Evolutionary conservation across 495 filamentous ascomycete genomes (phyloP), one percentile per base, ranked within the genome.

Genomic region (Pyrenula aspistea): DNA sequence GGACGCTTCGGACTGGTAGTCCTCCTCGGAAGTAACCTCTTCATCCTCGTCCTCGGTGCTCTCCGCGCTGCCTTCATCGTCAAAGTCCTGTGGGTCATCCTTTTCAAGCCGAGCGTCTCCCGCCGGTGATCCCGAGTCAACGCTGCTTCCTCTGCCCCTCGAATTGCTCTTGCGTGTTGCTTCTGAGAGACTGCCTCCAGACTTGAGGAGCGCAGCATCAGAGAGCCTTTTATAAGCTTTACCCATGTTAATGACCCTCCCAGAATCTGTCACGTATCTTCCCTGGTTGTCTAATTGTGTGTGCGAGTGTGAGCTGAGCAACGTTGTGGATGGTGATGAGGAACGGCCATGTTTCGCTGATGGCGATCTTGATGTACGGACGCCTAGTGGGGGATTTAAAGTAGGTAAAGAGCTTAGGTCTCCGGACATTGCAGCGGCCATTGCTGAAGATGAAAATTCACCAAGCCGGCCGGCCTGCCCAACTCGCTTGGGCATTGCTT

Each of bases 61-160:
- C 60, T 81, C 75, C 10, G 74, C 70, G 10, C 65, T 61, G 67
- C 68, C 67, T 65, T 71, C 59, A 64, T 83, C 68, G 58, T 88
- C 85, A 53, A 73, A 73, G 50, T 73, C 65, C 12, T 42, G 4
- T 15, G 81, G 71, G 54, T 87, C 82, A 62, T 92, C 88, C 65
- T 89, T 92, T 55, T 83, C 77, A 57, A 95, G 67, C 51, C 89
- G 79, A 54, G 80, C 80, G 31, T 75, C 79, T 64, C 70, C 60
- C 63, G 70, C 53, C 59, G 69, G 2, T 57, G 59, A 47, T 55
- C 57, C 0, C 63, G 67, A 58, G 63, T 75, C 58, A 64, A 66
- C 61, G 49, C 57, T 61, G 25, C 63, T 61, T 12, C 54, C 61
- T 42, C 60, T 55, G 25, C 62, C 59, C 49, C 55, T 36, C 22